Base-by-base conservation (phyloP, 176 grass and related monocot genomes). In the Phoenix dactylifera region DNA sequence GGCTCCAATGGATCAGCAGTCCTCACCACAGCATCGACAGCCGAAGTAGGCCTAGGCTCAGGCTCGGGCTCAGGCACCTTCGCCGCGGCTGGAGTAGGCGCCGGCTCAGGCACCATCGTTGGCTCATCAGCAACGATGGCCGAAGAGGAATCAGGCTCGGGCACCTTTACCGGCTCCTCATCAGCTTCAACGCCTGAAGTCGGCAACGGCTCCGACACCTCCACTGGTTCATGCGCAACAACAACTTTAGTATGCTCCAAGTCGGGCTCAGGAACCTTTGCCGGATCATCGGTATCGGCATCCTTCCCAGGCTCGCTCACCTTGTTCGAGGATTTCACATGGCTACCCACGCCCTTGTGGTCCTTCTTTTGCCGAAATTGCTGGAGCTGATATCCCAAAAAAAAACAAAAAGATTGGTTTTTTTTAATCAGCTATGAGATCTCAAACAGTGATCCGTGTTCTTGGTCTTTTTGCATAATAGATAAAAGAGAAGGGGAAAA, bases 351-450 rank as follows among this genome's bases (percentile, higher is more conserved):
- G 14, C 79, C 79, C 20, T 82, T 82, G 50, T 76, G 79, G 35
- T 83, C 83, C 77, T 95, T 97, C 84, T 97, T 97, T 84, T 97
- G 90, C 75, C 84, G 85, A 72, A 82, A 97, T 78, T 88, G 92
- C 58, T 87, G 92, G 55, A 97, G 69, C 92, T 97, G 70, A 64
- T 16, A 6, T 14, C 50, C 29, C 65, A 17, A 66, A 83, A 70
- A 51, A 70, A 19, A 20, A 66, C 65, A 69, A 70, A 82, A 55
- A 76, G 71, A 48, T 6, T 7, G 5, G 4, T 32, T 32, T 32
- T 32, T 32, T 7, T 32, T 32, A 6, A 60, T 6, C 62, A 49
- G 5, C 26, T 18, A 3, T 6, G 9, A 58, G 51, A 65, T 62
- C 1, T 70, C 5, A 39, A 18, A 52, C 4, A 4, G 53, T 55